A percentile compares a stretch with the other conserved stretches of the same genome.
phyloP scores from a whole-genome alignment of 495 filamentous ascomycete species.

The Aspergillus cavernicola region DNA sequence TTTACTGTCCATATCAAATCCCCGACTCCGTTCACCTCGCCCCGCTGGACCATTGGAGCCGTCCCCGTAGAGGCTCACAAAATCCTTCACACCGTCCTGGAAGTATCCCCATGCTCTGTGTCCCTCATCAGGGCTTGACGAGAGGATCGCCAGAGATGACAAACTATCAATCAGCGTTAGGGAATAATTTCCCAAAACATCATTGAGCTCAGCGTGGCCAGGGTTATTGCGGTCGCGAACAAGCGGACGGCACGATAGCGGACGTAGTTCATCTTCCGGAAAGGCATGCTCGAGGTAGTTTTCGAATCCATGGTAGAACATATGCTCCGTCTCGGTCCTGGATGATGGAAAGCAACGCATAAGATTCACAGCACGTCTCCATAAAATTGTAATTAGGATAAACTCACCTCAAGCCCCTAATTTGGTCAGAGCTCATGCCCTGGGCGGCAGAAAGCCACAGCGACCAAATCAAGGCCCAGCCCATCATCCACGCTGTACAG shows the following conservation, averaged over 20 bases:
- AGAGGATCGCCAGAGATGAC: conserved; percentile 86
- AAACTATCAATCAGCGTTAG: conserved; percentile 92
- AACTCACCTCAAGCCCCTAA: conserved; percentile 39
- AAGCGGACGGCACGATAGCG: conserved; percentile 77
- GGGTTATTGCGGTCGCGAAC: conserved; percentile 78
- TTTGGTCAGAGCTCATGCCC: conserved; percentile 39
- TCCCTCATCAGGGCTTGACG: conserved; percentile 58
- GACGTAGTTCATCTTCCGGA: conserved; percentile 93
- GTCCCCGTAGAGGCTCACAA: conserved; percentile 87
- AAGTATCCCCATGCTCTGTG: conserved; percentile 69
- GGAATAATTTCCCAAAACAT: conserved; percentile 95
- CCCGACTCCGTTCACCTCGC: conserved; percentile 68
- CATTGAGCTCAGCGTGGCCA: conserved; percentile 82
- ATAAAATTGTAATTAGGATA: neutral
- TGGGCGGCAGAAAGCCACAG: conserved; percentile 39
- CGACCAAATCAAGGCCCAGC: conserved; percentile 38
- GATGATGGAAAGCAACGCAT: too few relatives aligned
- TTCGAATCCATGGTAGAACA: conserved; percentile 97
- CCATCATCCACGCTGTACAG: conserved; percentile 35
- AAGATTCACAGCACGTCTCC: too few relatives aligned
- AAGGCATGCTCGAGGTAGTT: conserved; percentile 94
- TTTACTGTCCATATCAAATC: conserved; percentile 95
- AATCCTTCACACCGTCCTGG: conserved; percentile 69
- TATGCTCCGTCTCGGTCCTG: conserved; percentile 75
- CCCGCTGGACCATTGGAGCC: conserved; percentile 66